phyloP scores from a whole-genome alignment of 306 rosid species.

The Acmispon strigosus region DNA sequence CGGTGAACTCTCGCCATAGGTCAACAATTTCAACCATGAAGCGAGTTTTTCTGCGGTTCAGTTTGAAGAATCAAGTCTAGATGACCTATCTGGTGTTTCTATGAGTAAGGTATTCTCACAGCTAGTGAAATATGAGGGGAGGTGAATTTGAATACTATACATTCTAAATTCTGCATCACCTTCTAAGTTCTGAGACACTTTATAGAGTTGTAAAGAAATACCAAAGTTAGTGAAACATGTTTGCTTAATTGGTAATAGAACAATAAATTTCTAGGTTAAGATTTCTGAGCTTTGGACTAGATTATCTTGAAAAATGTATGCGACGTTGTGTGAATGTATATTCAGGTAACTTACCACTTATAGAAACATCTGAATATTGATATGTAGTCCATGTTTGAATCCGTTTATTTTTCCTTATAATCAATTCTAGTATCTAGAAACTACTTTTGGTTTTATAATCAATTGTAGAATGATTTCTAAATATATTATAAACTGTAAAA shows the following conservation, averaged over 20 bases:
- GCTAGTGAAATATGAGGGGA: slow-evolving; percentile 91
- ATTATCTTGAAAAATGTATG: too few relatives aligned
- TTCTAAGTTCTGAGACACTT: neutral
- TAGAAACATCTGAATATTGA: too few relatives aligned
- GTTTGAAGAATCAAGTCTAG: too few relatives aligned
- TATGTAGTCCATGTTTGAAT: neutral
- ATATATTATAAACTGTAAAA: too few relatives aligned
- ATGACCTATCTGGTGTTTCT: slow-evolving; percentile 91
- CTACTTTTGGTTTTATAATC: too few relatives aligned
- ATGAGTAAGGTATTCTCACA: slow-evolving; percentile 96
- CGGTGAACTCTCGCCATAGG: slow-evolving; percentile 76
- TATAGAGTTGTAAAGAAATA: slow-evolving; percentile 21
- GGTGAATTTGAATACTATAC: slow-evolving; percentile 43
- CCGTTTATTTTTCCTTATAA: too few relatives aligned
- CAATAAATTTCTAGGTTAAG: too few relatives aligned
- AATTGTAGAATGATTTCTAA: too few relatives aligned
- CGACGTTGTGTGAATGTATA: too few relatives aligned
- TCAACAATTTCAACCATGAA: slow-evolving; percentile 53
- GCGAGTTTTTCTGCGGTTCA: too few relatives aligned
- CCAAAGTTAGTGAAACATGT: neutral
- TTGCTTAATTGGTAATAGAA: too few relatives aligned
- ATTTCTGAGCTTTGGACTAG: neutral
- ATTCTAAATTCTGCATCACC: slow-evolving; percentile 5
- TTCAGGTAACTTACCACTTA: too few relatives aligned
- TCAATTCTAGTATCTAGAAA: neutral